phyloP scores from a whole-genome alignment of 306 rosid species.

The Clitoria ternatea region DNA sequence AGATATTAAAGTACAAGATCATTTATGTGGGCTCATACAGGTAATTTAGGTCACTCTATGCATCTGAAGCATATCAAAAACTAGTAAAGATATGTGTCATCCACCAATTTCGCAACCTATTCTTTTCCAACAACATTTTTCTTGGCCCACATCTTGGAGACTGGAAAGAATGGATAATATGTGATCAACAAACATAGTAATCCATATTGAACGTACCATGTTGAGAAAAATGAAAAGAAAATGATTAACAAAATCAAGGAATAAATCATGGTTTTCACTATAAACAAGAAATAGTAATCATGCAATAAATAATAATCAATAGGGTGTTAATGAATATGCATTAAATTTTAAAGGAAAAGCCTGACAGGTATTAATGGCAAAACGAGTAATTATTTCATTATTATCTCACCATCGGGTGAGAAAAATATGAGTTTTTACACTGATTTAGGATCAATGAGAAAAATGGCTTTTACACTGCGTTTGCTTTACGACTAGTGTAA shows the following conservation, averaged over 20 bases:
- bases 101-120: slow-evolving; percentile 87
- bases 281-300: slow-evolving; percentile 13
- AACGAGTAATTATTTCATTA: slow-evolving; percentile 10
- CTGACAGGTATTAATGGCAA: neutral
- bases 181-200: slow-evolving; percentile 46
- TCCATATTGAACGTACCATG: neutral
- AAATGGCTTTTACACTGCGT: too few species aligned
- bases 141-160: slow-evolving; percentile 65
- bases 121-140: slow-evolving; percentile 83
- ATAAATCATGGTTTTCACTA: neutral
- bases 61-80: slow-evolving; percentile 3
- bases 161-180: slow-evolving; percentile 56
- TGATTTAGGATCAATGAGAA: too few species aligned
- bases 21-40: neutral
- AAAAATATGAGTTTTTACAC: too few species aligned
- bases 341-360: neutral
- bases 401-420: slow-evolving; percentile 72
- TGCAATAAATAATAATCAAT: neutral
- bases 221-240: neutral
- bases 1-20: neutral
- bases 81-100: slow-evolving; percentile 51
- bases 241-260: neutral
- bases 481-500: too few species aligned
- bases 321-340: neutral
- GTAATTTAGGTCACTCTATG: neutral